Evolutionary conservation across 345 rosid genomes (phyloP).

Genomic region (Hirschfeldia incana): DNA sequence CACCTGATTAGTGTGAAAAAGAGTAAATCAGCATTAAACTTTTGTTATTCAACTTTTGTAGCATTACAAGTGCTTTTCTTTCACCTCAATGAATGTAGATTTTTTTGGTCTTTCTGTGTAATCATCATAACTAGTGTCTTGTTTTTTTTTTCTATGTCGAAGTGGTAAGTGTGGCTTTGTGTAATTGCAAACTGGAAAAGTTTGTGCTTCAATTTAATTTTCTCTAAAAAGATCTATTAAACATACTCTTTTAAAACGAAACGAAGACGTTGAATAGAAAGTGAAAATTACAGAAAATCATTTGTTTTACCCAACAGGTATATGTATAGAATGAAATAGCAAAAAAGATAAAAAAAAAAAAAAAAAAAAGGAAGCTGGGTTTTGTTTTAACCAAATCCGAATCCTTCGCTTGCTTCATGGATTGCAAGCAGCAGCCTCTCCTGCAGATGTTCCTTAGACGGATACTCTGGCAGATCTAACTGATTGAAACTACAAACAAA

Average conservation of each 20-base stretch:
- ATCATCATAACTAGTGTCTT: no score
- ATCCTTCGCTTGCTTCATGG: conserved; percentile 95
- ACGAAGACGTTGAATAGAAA: background rate
- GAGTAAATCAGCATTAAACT: no score
- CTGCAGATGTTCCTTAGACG: conserved; percentile 81
- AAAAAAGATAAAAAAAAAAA: background rate
- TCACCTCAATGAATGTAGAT: no score
- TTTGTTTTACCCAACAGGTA: background rate
- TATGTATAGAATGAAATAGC: background rate
- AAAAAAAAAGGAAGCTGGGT: background rate
- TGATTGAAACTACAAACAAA: conserved; percentile 83
- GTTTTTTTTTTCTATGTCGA: no score
- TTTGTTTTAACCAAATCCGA: conserved; percentile 74
- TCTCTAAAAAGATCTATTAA: background rate
- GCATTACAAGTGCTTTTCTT: no score
- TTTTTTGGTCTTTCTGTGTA: no score
- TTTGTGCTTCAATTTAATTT: no score
- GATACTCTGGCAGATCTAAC: conserved; percentile 94
- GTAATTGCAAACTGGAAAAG: no score
- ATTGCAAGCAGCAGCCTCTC: conserved; percentile 92
- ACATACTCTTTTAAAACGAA: background rate
- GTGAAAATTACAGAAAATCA: background rate
- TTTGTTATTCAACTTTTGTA: no score
- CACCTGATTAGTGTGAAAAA: no score
- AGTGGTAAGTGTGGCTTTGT: no score